A percentile compares a stretch with the other conserved stretches of the same genome.
Evolutionary conservation across 2,329 filamentous ascomycete species (phyloP).

Genomic region (Epichloe uncinata): DNA sequence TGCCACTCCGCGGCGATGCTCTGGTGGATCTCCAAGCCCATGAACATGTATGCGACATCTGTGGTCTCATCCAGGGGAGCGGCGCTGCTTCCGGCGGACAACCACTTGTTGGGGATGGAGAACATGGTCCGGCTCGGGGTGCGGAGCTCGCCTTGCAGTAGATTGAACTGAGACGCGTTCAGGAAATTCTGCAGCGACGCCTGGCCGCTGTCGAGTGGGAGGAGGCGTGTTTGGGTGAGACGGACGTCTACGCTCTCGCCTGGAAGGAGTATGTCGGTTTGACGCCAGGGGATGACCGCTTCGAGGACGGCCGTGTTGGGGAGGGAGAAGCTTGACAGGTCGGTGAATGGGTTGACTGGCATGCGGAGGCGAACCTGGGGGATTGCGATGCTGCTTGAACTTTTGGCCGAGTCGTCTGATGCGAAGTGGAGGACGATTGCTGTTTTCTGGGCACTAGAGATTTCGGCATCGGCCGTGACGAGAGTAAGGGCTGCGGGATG

Average conservation of each 20-base stretch:
- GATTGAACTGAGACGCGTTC: constrained; percentile 28
- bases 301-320: constrained; percentile 18
- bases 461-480: constrained; percentile 20
- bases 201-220: constrained; percentile 24
- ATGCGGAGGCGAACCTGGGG: constrained; percentile 17
- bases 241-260: constrained; percentile 34
- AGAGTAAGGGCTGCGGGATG: constrained; percentile 31
- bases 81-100: neutral
- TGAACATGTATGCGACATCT: constrained; percentile 27
- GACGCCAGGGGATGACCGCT: constrained; percentile 16
- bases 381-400: neutral
- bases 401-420: constrained; percentile 15
- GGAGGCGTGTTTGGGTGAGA: constrained; percentile 23
- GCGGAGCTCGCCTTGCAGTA: constrained; percentile 26
- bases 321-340: constrained; percentile 16
- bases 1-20: constrained; percentile 27
- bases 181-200: constrained; percentile 31
- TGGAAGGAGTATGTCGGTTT: constrained; percentile 34
- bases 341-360: constrained; percentile 16
- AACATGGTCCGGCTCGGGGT: constrained; percentile 23
- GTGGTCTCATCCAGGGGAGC: neutral
- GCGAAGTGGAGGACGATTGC: constrained; percentile 34
- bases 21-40: constrained; percentile 39
- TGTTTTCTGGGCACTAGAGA: constrained; percentile 13
- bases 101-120: constrained; percentile 16